Conservation (phyloP, 352 stramenopile genomes). For the Elongisporangium prolatum region DNA sequence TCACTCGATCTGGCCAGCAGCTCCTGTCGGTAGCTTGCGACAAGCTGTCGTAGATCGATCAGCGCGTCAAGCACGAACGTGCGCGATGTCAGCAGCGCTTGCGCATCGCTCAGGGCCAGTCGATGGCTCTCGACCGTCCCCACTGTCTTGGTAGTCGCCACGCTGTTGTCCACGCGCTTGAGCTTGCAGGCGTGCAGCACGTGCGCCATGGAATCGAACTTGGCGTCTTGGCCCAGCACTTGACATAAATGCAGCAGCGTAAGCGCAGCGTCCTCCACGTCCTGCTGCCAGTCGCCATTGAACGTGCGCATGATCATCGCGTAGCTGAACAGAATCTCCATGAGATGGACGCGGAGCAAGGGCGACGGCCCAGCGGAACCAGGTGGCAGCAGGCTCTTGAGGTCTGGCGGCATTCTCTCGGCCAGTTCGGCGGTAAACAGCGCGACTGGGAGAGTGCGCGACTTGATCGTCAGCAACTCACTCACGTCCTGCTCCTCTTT, state of each 20-base stretch:
- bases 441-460: conserved; percentile 29
- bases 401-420: conserved; percentile 24
- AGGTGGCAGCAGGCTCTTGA: conserved; percentile 25
- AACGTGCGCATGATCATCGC: conserved; percentile 61
- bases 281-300: conserved; percentile 73
- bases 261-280: conserved; percentile 38
- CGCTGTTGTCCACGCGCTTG: conserved; percentile 10
- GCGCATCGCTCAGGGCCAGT: conserved; percentile 37
- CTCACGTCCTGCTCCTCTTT: conserved; percentile 3
- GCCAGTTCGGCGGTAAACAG: conserved; percentile 43
- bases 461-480: conserved; percentile 22
- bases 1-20: conserved; percentile 6
- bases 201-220: conserved; percentile 41
- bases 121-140: conserved; percentile 13
- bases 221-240: conserved; percentile 43
- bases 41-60: conserved; percentile 36
- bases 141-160: conserved; percentile 4
- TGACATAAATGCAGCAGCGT: conserved; percentile 38
- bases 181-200: conserved; percentile 38
- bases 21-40: conserved; percentile 27
- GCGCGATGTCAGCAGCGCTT: conserved; percentile 23
- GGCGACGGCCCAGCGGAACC: conserved; percentile 25
- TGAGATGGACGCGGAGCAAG: conserved; percentile 46
- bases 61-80: conserved; percentile 70
- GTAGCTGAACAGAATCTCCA: conserved; percentile 73